phyloP scores from a whole-genome alignment of 129 eudicot genomes.

The Flaveria bidentis region DNA sequence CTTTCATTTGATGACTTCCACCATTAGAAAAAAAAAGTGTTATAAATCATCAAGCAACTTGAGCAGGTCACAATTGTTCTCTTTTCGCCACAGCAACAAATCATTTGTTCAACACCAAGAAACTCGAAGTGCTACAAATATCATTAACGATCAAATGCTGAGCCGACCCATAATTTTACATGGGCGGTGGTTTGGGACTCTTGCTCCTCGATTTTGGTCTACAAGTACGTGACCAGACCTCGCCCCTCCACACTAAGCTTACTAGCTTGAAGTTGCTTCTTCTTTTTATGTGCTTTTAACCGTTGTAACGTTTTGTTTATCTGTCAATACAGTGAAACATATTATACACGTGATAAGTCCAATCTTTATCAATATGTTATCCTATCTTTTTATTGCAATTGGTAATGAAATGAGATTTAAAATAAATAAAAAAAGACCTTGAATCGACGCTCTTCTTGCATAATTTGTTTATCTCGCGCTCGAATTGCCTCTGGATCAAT shows the following conservation, averaged over 20 bases:
- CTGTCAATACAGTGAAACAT: conserved; percentile 25
- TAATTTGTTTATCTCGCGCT: conserved; percentile 74
- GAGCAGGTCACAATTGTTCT: too few species aligned
- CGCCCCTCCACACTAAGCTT: conserved; percentile 94
- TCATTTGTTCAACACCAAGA: too few species aligned
- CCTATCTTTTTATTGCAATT: neutral
- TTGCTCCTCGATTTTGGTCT: conserved; percentile 18
- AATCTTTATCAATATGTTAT: neutral
- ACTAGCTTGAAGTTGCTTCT: conserved; percentile 87
- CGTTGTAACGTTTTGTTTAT: conserved; percentile 83
- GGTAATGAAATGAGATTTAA: neutral
- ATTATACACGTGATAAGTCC: neutral
- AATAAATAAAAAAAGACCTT: conserved; percentile 57
- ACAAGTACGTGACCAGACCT: conserved; percentile 88
- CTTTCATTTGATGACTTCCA: too few species aligned
- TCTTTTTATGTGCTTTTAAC: conserved; percentile 69
- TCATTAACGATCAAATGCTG: neutral
- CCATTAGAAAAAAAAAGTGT: too few species aligned
- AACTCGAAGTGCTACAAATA: too few species aligned
- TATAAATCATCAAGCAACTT: too few species aligned
- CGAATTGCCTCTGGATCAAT: conserved; percentile 89
- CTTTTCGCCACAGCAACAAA: too few species aligned
- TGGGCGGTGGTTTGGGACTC: neutral
- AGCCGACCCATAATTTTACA: neutral
- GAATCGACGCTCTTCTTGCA: conserved; percentile 79